A percentile compares a stretch with the other conserved stretches of the same genome.
Conservation (phyloP, 192 early-diverging fungal genomes). For the Borealophlyctis nickersoniae region DNA sequence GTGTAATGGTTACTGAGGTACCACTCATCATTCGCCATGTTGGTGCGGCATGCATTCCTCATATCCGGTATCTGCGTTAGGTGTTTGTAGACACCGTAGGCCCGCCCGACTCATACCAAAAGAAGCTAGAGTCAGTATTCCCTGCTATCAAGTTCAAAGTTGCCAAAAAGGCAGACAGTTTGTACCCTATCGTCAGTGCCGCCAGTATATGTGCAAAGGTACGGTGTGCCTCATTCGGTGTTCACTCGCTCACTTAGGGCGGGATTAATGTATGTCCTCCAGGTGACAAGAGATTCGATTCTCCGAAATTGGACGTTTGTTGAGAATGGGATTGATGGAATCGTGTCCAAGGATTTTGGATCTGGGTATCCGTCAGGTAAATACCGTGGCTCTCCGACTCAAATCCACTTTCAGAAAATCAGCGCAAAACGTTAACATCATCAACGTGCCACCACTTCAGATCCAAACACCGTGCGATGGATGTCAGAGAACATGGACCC, state of each 20-base stretch:
- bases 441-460: too few species aligned
- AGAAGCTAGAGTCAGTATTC: conserved; percentile 71
- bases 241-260: not conserved
- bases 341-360: conserved; percentile 65
- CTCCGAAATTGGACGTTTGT: conserved; percentile 65
- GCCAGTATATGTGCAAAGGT: conserved; percentile 97
- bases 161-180: conserved; percentile 89
- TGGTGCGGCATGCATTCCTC: not conserved
- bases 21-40: not conserved
- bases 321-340: conserved; percentile 48
- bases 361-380: conserved; percentile 84
- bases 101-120: conserved; percentile 80
- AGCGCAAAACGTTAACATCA: too few species aligned
- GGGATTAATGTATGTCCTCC: not conserved
- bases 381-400: not conserved
- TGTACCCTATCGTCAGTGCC: conserved; percentile 92
- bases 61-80: conserved; percentile 27
- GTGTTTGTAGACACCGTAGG: conserved; percentile 97
- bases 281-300: conserved; percentile 70
- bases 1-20: conserved; percentile 71
- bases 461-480: conserved; percentile 91
- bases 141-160: conserved; percentile 79
- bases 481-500: conserved; percentile 70
- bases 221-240: conserved; percentile 4
- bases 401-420: not conserved